Percentiles rank a stretch among this genome's conserved stretches.
phyloP scores from a whole-genome alignment of 2,329 filamentous ascomycete genomes.

The Davidsoniella neocaledoniae region DNA sequence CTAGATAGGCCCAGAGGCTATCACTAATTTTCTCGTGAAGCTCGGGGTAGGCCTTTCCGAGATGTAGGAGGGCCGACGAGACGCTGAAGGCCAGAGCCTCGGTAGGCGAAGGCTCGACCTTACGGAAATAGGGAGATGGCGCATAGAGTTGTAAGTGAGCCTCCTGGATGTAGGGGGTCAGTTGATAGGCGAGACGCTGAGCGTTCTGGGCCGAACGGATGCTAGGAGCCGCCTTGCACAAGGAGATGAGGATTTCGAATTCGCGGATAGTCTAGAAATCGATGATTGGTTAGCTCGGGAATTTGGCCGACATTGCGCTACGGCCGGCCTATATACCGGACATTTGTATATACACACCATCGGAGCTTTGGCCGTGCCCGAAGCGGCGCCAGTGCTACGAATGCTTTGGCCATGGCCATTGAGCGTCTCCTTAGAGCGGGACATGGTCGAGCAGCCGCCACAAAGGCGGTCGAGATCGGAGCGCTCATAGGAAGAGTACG shows the following conservation, averaged over 20 bases:
- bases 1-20: slow-evolving; percentile 55
- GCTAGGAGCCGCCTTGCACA: slow-evolving; percentile 76
- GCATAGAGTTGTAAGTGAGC: slow-evolving; percentile 64
- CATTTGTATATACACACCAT: slow-evolving; percentile 32
- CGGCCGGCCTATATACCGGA: background rate
- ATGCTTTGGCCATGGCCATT: slow-evolving; percentile 26
- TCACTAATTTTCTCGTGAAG: slow-evolving; percentile 50
- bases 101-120: slow-evolving; percentile 74
- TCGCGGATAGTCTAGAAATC: slow-evolving; percentile 63
- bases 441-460: slow-evolving; percentile 35
- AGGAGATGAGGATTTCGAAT: slow-evolving; percentile 75
- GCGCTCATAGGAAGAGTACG: slow-evolving; percentile 37
- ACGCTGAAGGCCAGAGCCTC: slow-evolving; percentile 68
- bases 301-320: background rate
- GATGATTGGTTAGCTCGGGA: background rate
- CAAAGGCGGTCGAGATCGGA: slow-evolving; percentile 48
- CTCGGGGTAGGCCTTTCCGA: slow-evolving; percentile 56
- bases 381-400: slow-evolving; percentile 15
- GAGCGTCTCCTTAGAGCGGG: slow-evolving; percentile 25
- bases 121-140: slow-evolving; percentile 65
- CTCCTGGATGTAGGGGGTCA: slow-evolving; percentile 74
- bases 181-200: slow-evolving; percentile 58
- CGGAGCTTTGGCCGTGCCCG: slow-evolving; percentile 34
- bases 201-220: slow-evolving; percentile 57
- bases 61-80: slow-evolving; percentile 60